Conservation (phyloP, 768 basidiomycete genomes). For the Lactarius hengduanensis region DNA sequence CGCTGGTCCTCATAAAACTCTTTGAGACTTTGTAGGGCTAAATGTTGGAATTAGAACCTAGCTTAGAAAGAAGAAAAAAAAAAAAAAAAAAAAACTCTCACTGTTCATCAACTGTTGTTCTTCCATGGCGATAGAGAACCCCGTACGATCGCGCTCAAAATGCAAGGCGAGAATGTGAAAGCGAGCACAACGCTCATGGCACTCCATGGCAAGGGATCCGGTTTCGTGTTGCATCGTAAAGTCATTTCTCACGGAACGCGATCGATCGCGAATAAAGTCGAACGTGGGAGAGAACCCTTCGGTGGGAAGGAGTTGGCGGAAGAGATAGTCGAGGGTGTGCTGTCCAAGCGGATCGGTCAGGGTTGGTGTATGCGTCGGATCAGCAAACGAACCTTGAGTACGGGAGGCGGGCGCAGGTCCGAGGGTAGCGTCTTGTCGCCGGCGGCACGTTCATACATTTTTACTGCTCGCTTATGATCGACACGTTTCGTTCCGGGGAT, state of each 20-base stretch:
- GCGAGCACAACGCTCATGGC: constrained; percentile 90
- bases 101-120: constrained; percentile 91
- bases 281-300: constrained; percentile 70
- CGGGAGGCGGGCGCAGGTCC: constrained; percentile 82
- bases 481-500: constrained; percentile 83
- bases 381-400: constrained; percentile 60
- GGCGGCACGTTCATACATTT: constrained; percentile 92
- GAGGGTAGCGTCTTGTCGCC: constrained; percentile 91
- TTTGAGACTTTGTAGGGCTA: constrained; percentile 89
- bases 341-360: constrained; percentile 33
- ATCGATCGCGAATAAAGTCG: constrained; percentile 89
- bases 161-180: constrained; percentile 90
- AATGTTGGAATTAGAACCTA: neutral
- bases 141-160: constrained; percentile 50
- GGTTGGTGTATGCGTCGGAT: constrained; percentile 11
- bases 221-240: constrained; percentile 91
- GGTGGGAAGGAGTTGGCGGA: constrained; percentile 71
- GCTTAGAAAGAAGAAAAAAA: constrained; percentile 10
- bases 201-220: constrained; percentile 76
- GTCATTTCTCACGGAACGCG: constrained; percentile 86
- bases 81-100: constrained; percentile 44
- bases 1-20: constrained; percentile 89
- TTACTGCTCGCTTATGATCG: constrained; percentile 85
- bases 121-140: constrained; percentile 69
- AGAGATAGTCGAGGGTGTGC: constrained; percentile 91